Conservation (phyloP, 2,329 filamentous ascomycete species). For the Daldinia eschscholtzii region DNA sequence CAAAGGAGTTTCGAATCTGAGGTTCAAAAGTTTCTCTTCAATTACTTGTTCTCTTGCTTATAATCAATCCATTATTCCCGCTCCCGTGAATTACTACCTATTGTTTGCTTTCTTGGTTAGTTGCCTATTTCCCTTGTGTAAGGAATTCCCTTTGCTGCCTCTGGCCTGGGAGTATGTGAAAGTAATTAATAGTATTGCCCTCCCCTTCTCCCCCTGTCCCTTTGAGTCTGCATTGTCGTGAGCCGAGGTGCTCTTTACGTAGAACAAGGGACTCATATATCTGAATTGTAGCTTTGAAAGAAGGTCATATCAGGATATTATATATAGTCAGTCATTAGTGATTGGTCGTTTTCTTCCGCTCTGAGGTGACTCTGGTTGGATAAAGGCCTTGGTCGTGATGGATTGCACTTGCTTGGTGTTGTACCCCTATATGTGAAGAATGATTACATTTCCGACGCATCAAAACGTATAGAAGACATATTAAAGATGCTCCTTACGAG, state of each 20-base stretch:
- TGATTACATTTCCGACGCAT: neutral
- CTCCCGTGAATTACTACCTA: neutral
- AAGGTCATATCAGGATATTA: neutral
- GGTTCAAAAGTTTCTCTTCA: neutral
- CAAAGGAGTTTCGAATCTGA: neutral
- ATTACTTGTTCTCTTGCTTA: slow-evolving; percentile 6
- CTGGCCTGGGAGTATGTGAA: neutral
- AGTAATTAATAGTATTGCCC: neutral
- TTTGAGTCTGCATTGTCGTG: slow-evolving; percentile 1
- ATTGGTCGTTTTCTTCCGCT: neutral
- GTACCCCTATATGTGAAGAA: neutral
- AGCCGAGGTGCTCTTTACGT: neutral
- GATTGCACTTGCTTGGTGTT: neutral
- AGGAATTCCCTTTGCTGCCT: neutral
- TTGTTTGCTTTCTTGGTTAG: neutral
- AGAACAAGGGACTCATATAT: neutral
- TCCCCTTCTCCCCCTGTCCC: neutral
- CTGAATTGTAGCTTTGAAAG: neutral
- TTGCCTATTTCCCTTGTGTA: neutral
- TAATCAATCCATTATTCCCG: neutral
- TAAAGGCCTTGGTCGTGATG: neutral
- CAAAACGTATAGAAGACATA: too few relatives aligned
- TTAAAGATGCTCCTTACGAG: neutral
- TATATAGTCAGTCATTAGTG: neutral
- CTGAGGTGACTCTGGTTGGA: neutral